Base-by-base conservation (phyloP, 176 grass and related monocot genomes). In the Phoenix dactylifera region DNA sequence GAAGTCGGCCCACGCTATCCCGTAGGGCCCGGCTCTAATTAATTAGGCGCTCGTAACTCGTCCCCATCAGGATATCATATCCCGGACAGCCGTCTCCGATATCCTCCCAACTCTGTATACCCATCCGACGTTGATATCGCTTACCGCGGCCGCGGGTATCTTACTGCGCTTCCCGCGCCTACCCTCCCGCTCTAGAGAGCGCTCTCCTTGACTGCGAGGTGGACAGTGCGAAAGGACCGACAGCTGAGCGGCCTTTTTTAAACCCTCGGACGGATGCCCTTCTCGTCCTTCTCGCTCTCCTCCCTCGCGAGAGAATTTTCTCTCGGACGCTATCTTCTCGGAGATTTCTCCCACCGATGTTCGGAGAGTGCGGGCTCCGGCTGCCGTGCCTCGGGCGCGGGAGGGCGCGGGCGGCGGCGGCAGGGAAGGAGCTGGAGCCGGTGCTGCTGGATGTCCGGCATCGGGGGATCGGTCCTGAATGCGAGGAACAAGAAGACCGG, bases 401-500 rank as follows among this genome's bases (percentile, higher is more conserved):
- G 0, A 49, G 51, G 1, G 18, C 7, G 10, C 55, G 14, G 85
- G 75, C 16, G 23, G 4, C 16, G 23, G 4, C 16, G 2, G 63
- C 15, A 39, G 50, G 67, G 16, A 7, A 18, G 25, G 52, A 23
- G 28, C 72, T 82, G 16, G 80, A 87, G 19, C 83, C 92, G 18
- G 92, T 96, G 80, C 72, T 96, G 25, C 81, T 96, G 18, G 83
- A n/a, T 96, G 16, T 87, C 92, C 54, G 92, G 92, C 53, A 90
- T 96, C 86, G 92, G 80, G 50, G 83, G 83, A 19, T 90, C 92
- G 24, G 77, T 90, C 53, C 79, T 96, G 78, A 58, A 96, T 67
- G 92, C 87, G 57, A 82, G 79, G 72, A 80, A 73, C 50, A 66
- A 80, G 75, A 90, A 82, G 56, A 32, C 67, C 62, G 77, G n/a